These are phyloP conservation scores for Murraya koenigii DNA, from an alignment of 345 rosid species.

Conservation along the genomic window DNA sequence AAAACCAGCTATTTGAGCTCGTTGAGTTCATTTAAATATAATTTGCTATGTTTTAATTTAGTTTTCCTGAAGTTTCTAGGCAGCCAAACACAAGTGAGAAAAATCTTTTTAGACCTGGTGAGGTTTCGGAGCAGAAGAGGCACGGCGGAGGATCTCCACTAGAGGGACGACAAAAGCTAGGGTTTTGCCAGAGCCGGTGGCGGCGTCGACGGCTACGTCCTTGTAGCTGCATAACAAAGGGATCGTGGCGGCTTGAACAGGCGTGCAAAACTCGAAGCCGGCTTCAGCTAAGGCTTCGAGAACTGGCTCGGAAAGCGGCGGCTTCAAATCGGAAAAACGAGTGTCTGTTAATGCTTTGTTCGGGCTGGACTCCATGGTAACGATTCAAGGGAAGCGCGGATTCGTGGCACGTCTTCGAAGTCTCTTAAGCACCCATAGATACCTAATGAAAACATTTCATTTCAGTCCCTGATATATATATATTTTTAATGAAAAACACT, in stretches of 20 bases:
- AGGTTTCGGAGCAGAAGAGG: slow-evolving; percentile 58
- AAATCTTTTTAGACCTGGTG: slow-evolving; percentile 49
- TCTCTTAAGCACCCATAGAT: neutral
- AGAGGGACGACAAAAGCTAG: slow-evolving; percentile 80
- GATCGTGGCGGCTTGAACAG: slow-evolving; percentile 87
- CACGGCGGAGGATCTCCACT: slow-evolving; percentile 73
- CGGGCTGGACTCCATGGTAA: slow-evolving; percentile 18
- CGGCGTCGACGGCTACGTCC: slow-evolving; percentile 93
- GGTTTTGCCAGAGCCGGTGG: slow-evolving; percentile 96
- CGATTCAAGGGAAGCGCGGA: neutral
- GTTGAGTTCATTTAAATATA: neutral
- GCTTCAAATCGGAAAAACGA: slow-evolving; percentile 80
- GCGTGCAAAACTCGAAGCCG: slow-evolving; percentile 86
- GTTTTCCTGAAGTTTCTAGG: neutral
- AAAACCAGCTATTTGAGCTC: neutral
- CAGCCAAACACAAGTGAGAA: neutral
- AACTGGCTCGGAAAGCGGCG: slow-evolving; percentile 57
- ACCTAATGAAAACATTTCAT: neutral
- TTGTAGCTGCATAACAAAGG: slow-evolving; percentile 81
- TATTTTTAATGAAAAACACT: no score
- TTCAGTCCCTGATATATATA: neutral
- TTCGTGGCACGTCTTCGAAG: neutral
- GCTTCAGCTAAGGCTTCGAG: slow-evolving; percentile 48
- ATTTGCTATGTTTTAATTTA: neutral
- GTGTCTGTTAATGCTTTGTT: slow-evolving; percentile 68